These are phyloP conservation scores for Yamadazyma insecticola DNA, from an alignment of 805 yeast genomes.

Conservation along the genomic window DNA sequence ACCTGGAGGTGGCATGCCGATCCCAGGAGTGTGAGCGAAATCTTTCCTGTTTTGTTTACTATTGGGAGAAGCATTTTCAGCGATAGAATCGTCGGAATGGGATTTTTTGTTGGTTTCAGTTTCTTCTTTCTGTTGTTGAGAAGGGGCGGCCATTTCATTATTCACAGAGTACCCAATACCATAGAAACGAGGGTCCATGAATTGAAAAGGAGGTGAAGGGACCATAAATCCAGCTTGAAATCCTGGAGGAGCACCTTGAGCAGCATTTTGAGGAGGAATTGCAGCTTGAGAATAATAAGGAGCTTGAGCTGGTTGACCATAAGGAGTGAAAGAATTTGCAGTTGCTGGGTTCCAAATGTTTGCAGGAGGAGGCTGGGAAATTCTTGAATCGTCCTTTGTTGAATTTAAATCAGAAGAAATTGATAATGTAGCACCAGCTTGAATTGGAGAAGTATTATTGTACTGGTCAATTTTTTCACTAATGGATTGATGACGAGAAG, in stretches of 20 bases:
- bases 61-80: conserved; percentile 1
- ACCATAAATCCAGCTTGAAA: conserved; percentile 39
- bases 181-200: conserved; percentile 34
- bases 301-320: conserved; percentile 13
- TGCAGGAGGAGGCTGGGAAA: conserved; percentile 2
- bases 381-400: conserved; percentile 8
- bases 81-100: background rate
- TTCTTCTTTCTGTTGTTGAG: background rate
- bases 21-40: conserved; percentile 12
- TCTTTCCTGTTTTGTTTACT: background rate
- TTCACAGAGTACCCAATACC: conserved; percentile 20
- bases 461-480: conserved; percentile 63
- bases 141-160: conserved; percentile 10
- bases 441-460: conserved; percentile 42
- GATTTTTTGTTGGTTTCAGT: conserved; percentile 1
- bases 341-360: conserved; percentile 64
- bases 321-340: conserved; percentile 56
- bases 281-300: conserved; percentile 30
- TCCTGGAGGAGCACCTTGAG: too few species aligned
- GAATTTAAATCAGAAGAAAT: conserved; percentile 22
- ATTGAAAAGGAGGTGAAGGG: conserved; percentile 30
- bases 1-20: conserved; percentile 31
- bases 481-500: conserved; percentile 47
- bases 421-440: conserved; percentile 35
- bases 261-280: conserved; percentile 31